phyloP scores from a whole-genome alignment of 805 yeast species.

The Kuraishia piskuri region DNA sequence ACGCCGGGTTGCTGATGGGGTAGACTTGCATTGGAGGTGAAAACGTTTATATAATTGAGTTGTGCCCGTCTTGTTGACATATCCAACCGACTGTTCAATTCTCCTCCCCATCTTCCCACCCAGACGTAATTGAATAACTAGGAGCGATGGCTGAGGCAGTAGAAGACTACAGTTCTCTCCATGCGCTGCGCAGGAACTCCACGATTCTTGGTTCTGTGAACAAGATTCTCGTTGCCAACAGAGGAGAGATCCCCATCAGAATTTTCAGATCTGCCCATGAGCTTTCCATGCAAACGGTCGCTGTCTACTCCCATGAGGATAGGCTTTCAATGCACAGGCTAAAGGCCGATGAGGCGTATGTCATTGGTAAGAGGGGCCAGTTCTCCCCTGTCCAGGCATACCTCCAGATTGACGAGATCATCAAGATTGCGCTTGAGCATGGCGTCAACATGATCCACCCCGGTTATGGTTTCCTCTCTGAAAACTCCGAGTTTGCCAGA shows the following conservation, averaged over 20 bases:
- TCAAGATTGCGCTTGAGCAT: constrained; percentile 72
- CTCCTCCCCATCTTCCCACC: not conserved
- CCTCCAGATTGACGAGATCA: constrained; percentile 90
- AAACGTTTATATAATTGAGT: too few species aligned
- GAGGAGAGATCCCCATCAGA: constrained; percentile 81
- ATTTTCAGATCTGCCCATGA: constrained; percentile 98
- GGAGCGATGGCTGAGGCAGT: not conserved
- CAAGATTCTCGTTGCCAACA: constrained; percentile 69
- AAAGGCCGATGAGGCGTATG: constrained; percentile 91
- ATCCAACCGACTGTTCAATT: not conserved
- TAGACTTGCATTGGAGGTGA: not conserved
- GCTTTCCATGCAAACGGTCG: constrained; percentile 93
- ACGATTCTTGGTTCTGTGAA: constrained; percentile 42
- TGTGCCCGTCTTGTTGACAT: not conserved
- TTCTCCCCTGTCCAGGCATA: constrained; percentile 95
- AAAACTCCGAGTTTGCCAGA: constrained; percentile 87
- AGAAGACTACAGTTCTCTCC: constrained; percentile 25
- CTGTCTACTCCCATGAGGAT: constrained; percentile 94
- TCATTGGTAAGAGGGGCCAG: constrained; percentile 82
- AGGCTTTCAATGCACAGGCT: constrained; percentile 89
- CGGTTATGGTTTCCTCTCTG: constrained; percentile 86
- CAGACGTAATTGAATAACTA: not conserved
- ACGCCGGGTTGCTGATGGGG: not conserved
- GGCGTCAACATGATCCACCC: constrained; percentile 85
- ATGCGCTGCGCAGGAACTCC: constrained; percentile 30